Percentiles rank a stretch among this genome's conserved stretches.
phyloP scores from a whole-genome alignment of 176 grass and related monocot genomes.

The Oryza nivara region DNA sequence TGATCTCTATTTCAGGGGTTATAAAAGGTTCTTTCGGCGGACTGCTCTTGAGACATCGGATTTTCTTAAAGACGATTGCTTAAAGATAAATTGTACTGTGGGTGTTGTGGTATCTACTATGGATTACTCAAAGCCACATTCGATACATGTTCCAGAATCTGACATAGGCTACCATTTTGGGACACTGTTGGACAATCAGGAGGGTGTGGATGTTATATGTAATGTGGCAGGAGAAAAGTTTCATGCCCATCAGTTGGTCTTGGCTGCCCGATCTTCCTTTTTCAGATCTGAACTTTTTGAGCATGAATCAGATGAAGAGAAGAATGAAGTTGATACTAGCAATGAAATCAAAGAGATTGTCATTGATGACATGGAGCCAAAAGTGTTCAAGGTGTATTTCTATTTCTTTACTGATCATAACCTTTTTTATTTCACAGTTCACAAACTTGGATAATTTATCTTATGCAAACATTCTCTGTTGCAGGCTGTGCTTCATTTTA shows the following conservation, averaged over 20 bases:
- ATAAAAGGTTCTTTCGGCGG: slow-evolving; percentile 81
- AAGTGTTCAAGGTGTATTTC: slow-evolving; percentile 74
- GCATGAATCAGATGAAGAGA: slow-evolving; percentile 50
- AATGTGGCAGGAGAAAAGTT: slow-evolving; percentile 78
- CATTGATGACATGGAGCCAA: slow-evolving; percentile 80
- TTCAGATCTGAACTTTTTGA: slow-evolving; percentile 74
- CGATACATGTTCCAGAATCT: slow-evolving; percentile 74
- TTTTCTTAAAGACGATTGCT: slow-evolving; percentile 89
- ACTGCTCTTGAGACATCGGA: slow-evolving; percentile 79
- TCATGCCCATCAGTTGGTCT: slow-evolving; percentile 85
- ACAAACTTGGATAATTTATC: not conserved
- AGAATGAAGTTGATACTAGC: slow-evolving; percentile 12
- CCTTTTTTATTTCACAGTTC: slow-evolving; percentile 27
- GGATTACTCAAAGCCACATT: slow-evolving; percentile 67
- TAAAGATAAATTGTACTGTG: slow-evolving; percentile 97
- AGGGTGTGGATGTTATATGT: slow-evolving; percentile 85
- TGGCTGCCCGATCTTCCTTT: slow-evolving; percentile 72
- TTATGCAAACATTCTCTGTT: slow-evolving; percentile 32
- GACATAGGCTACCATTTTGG: slow-evolving; percentile 92
- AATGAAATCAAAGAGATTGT: slow-evolving; percentile 60
- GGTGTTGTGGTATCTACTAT: slow-evolving; percentile 77
- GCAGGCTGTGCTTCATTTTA: slow-evolving; percentile 84
- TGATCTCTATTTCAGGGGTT: slow-evolving; percentile 70
- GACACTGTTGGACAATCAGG: slow-evolving; percentile 70
- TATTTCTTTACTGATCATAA: slow-evolving; percentile 27